phyloP scores from a whole-genome alignment of 352 stramenopile species.

The Pythium vanterpoolii region DNA sequence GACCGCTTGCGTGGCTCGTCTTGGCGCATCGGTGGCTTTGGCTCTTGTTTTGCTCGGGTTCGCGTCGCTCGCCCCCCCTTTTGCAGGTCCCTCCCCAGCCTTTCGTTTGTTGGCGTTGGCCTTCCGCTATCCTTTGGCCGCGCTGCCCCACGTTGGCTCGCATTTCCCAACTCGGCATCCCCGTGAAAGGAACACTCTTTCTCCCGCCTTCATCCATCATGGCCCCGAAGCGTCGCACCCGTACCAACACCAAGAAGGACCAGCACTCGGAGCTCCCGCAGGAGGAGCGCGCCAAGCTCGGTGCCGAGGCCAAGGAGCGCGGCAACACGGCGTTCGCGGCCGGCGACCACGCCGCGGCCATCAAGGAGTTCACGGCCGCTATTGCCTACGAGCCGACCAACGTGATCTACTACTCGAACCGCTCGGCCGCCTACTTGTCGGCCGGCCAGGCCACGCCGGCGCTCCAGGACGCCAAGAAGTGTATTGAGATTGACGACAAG shows the following conservation, averaged over 20 bases:
- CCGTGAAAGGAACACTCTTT: conserved; percentile 19
- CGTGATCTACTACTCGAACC: conserved; percentile 88
- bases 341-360: conserved; percentile 75
- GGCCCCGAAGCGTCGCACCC: conserved; percentile 79
- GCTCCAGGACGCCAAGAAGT: conserved; percentile 84
- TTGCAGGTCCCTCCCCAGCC: conserved; percentile 2
- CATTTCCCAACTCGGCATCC: conserved; percentile 40
- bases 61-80: conserved; percentile 12
- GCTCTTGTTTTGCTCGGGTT: no score
- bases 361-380: conserved; percentile 87
- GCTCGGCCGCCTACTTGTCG: conserved; percentile 82
- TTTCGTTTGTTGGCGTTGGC: conserved; percentile 18
- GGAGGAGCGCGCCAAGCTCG: conserved; percentile 70
- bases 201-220: conserved; percentile 31
- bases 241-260: conserved; percentile 86
- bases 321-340: conserved; percentile 78
- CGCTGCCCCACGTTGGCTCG: conserved; percentile 4
- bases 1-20: neutral
- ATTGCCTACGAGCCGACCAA: conserved; percentile 86
- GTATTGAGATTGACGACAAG: conserved; percentile 80
- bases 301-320: conserved; percentile 82
- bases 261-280: conserved; percentile 55
- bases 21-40: neutral
- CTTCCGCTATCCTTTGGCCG: neutral
- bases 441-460: conserved; percentile 74